These are phyloP conservation scores for Zasmidium cellare DNA, from an alignment of 2,329 filamentous ascomycete genomes.

Conservation along the genomic window DNA sequence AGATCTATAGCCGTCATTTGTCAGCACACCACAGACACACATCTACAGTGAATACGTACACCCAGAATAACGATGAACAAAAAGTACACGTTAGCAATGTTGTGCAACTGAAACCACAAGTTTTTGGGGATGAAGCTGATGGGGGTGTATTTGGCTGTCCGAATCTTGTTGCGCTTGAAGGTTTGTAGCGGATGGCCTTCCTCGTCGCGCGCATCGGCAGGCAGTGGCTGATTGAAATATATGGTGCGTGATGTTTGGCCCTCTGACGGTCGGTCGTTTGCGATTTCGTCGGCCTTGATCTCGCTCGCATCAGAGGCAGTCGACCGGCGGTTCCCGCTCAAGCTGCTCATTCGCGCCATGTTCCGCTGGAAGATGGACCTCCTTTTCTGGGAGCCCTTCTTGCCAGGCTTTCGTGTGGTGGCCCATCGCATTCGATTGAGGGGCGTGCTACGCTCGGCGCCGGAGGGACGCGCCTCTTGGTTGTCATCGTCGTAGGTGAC, in stretches of 20 bases:
- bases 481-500: conserved; percentile 19
- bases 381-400: conserved; percentile 76
- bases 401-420: conserved; percentile 79
- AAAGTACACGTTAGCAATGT: conserved; percentile 98
- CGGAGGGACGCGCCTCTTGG: conserved; percentile 32
- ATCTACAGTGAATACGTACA: conserved; percentile 59
- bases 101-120: conserved; percentile 96
- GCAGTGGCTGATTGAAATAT: conserved; percentile 85
- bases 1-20: conserved; percentile 58
- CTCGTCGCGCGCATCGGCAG: conserved; percentile 72
- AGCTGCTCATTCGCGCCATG: conserved; percentile 27
- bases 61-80: conserved; percentile 91
- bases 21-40: conserved; percentile 12
- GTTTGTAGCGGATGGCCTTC: conserved; percentile 70
- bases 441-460: conserved; percentile 53
- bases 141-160: conserved; percentile 96
- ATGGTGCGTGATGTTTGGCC: conserved; percentile 57
- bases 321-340: conserved; percentile 34
- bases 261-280: conserved; percentile 31
- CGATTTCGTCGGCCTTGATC: conserved; percentile 33
- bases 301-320: conserved; percentile 31
- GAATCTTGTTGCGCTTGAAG: conserved; percentile 91
- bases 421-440: conserved; percentile 87
- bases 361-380: conserved; percentile 74
- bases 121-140: conserved; percentile 96